A percentile compares a stretch with the other conserved stretches of the same genome.
phyloP scores from a whole-genome alignment of 2,329 filamentous ascomycete species.

The Biscogniauxia mediterranea region DNA sequence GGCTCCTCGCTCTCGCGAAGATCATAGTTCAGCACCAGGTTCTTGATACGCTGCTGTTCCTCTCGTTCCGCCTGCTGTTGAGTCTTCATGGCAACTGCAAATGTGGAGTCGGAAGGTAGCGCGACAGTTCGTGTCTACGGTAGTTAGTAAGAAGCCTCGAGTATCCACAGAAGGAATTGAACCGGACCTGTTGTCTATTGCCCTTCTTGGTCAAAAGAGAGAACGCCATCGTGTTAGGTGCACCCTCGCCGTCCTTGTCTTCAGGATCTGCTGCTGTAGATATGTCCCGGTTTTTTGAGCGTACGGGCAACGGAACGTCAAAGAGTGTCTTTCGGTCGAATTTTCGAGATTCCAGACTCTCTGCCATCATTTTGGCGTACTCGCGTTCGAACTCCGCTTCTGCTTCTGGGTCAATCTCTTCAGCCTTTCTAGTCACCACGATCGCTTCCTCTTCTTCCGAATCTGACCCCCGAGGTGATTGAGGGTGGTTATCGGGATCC shows the following conservation, averaged over 20 bases:
- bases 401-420: slow-evolving; percentile 86
- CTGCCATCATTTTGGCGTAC: slow-evolving; percentile 97
- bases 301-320: slow-evolving; percentile 95
- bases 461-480: slow-evolving; percentile 56
- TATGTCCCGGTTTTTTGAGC: slow-evolving; percentile 63
- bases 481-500: slow-evolving; percentile 47
- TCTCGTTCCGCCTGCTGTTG: slow-evolving; percentile 94
- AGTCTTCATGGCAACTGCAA: slow-evolving; percentile 92
- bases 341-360: slow-evolving; percentile 92
- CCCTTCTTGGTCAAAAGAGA: slow-evolving; percentile 93
- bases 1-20: slow-evolving; percentile 77
- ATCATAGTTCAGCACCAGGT: slow-evolving; percentile 93
- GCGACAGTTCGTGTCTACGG: slow-evolving; percentile 83
- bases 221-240: slow-evolving; percentile 84
- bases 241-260: slow-evolving; percentile 36
- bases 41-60: slow-evolving; percentile 98
- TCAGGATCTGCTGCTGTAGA: slow-evolving; percentile 34
- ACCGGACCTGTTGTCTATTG: slow-evolving; percentile 81
- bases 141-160: slow-evolving; percentile 15
- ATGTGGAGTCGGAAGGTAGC: slow-evolving; percentile 84
- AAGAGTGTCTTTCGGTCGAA: slow-evolving; percentile 94
- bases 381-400: slow-evolving; percentile 98
- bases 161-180: slow-evolving; percentile 4
- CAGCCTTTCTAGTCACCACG: slow-evolving; percentile 85
- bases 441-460: slow-evolving; percentile 76